Conservation (phyloP, 768 basidiomycete species). For the Podaxis rugospora region DNA sequence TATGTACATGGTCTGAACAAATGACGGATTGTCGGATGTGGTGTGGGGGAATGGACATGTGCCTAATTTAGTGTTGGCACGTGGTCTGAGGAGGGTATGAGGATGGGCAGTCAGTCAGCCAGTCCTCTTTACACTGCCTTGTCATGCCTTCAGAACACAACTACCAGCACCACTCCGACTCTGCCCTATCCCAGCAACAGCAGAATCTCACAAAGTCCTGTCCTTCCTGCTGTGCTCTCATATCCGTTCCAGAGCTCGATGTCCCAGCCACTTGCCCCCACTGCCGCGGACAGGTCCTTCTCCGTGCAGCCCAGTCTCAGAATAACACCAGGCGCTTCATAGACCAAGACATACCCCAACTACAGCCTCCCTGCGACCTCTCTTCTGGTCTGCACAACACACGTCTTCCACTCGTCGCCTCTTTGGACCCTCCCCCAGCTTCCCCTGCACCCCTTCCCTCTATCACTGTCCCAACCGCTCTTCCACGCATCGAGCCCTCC, state of each 20-base stretch:
- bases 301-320: slow-evolving; percentile 7
- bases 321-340: slow-evolving; percentile 1
- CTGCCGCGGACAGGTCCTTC: slow-evolving; percentile 22
- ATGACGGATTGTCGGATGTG: not conserved
- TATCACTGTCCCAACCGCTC: not conserved
- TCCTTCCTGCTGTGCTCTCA: slow-evolving; percentile 7
- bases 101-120: not conserved
- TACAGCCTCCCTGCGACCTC: slow-evolving; percentile 21
- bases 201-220: slow-evolving; percentile 6
- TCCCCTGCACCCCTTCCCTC: not conserved
- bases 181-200: slow-evolving; percentile 2
- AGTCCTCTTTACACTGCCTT: slow-evolving; percentile 15
- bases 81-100: slow-evolving; percentile 10
- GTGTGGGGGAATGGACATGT: not conserved
- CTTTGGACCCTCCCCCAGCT: slow-evolving; percentile 1
- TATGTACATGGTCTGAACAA: not conserved
- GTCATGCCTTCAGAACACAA: slow-evolving; percentile 53
- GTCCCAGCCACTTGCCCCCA: slow-evolving; percentile 15
- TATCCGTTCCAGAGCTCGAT: slow-evolving; percentile 5
- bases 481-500: slow-evolving; percentile 1
- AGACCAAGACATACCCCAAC: slow-evolving; percentile 17
- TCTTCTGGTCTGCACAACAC: slow-evolving; percentile 22
- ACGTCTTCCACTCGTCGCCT: slow-evolving; percentile 22
- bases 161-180: not conserved
- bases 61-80: not conserved